Evolutionary conservation across 495 filamentous ascomycete genomes (phyloP).

Genomic region (Penicillium alfredii): DNA sequence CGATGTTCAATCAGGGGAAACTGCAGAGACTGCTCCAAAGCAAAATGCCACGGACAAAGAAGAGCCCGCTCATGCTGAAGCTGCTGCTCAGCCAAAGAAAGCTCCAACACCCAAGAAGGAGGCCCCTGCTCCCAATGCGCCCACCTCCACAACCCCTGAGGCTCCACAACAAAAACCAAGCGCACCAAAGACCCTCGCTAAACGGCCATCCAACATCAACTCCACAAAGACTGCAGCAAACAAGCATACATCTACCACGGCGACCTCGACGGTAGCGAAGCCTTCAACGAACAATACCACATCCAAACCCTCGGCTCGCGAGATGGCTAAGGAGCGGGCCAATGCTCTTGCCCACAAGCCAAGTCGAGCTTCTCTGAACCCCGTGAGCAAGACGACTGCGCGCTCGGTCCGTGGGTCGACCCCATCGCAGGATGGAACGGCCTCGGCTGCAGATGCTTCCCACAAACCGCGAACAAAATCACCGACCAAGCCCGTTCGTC

Average conservation of each 20-base stretch:
- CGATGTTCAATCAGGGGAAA: conserved; percentile 1
- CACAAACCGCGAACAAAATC: conserved; percentile 58
- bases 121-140: conserved; percentile 5
- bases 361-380: conserved; percentile 29
- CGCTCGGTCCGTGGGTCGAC: conserved; percentile 28
- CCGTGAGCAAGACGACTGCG: conserved; percentile 22
- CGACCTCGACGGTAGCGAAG: conserved; percentile 22
- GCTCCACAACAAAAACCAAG: conserved; percentile 18
- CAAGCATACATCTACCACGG: conserved; percentile 15
- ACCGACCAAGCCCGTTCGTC: conserved; percentile 56
- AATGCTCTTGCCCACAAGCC: conserved; percentile 27
- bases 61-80: conserved; percentile 6
- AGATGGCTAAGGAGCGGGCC: conserved; percentile 26
- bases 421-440: conserved; percentile 28
- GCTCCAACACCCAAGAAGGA: conserved; percentile 16
- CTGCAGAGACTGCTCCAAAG: conserved; percentile 1
- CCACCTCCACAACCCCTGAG: conserved; percentile 9
- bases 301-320: conserved; percentile 17
- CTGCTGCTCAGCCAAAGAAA: conserved; percentile 7
- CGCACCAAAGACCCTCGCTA: conserved; percentile 31
- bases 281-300: conserved; percentile 12
- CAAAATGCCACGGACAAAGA: conserved; percentile 5
- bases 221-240: conserved; percentile 32
- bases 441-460: conserved; percentile 15
- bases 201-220: conserved; percentile 37